These are phyloP conservation scores for Verruconis gallopava DNA, from an alignment of 2,329 filamentous ascomycete species.

Conservation along the genomic window DNA sequence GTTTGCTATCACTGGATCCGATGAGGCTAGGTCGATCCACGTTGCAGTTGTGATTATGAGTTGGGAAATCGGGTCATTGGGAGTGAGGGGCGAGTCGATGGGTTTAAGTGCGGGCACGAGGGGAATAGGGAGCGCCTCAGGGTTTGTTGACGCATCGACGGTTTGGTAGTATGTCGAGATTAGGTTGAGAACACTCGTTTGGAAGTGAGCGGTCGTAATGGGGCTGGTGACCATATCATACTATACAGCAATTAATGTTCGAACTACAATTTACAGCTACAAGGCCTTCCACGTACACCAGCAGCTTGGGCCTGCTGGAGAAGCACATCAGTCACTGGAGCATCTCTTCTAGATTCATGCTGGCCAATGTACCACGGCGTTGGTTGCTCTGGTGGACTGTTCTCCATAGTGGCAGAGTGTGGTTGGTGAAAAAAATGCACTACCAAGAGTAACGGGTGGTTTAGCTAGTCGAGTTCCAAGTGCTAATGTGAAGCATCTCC, in stretches of 20 bases:
- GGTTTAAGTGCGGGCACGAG: constrained; percentile 55
- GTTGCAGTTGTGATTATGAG: constrained; percentile 70
- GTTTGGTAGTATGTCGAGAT: constrained; percentile 42
- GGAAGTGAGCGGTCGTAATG: constrained; percentile 64
- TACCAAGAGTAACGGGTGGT: too few relatives aligned
- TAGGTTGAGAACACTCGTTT: constrained; percentile 51
- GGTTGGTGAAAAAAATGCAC: too few relatives aligned
- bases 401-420: constrained; percentile 5
- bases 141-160: constrained; percentile 28
- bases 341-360: constrained; percentile 52
- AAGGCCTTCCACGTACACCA: constrained; percentile 41
- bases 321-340: constrained; percentile 49
- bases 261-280: not conserved
- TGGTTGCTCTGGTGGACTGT: not conserved
- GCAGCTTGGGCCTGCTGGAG: constrained; percentile 55
- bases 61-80: constrained; percentile 55
- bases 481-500: too few relatives aligned
- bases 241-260: constrained; percentile 29
- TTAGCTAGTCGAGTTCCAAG: too few relatives aligned
- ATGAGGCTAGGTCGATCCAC: constrained; percentile 83
- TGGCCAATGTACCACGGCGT: constrained; percentile 58
- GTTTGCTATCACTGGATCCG: constrained; percentile 69
- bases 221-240: constrained; percentile 69
- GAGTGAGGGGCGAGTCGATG: constrained; percentile 63
- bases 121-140: constrained; percentile 29